Conservation (phyloP, 345 rosid genomes). For the Heritiera fomes region DNA sequence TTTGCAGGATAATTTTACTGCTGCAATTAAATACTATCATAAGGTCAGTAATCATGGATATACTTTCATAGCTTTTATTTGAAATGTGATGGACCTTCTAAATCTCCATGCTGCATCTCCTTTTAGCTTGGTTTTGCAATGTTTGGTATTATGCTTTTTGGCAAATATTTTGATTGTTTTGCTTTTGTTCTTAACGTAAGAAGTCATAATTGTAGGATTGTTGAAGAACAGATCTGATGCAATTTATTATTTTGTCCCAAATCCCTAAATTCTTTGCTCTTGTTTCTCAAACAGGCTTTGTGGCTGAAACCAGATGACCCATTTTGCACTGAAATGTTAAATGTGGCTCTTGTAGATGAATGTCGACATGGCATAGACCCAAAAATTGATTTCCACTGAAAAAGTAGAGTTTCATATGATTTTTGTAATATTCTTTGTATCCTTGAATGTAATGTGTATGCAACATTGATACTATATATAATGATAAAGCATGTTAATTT, state of each 20-base stretch:
- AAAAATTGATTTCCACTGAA: slow-evolving; percentile 48
- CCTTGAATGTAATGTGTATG: neutral
- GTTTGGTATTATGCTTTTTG: neutral
- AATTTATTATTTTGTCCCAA: neutral
- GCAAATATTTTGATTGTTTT: neutral
- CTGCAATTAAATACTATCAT: slow-evolving; percentile 84
- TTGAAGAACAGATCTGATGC: neutral
- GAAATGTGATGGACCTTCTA: neutral
- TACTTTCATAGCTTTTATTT: neutral
- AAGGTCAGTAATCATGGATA: slow-evolving; percentile 48
- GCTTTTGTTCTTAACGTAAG: neutral
- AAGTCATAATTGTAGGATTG: neutral
- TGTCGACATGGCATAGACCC: slow-evolving; percentile 59
- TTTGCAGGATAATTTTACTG: slow-evolving; percentile 73
- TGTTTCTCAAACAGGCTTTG: slow-evolving; percentile 53
- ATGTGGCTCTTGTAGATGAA: slow-evolving; percentile 71
- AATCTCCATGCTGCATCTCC: neutral
- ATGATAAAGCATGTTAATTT: neutral
- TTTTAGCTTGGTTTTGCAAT: neutral
- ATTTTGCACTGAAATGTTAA: slow-evolving; percentile 88
- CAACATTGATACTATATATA: neutral
- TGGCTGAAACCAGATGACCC: slow-evolving; percentile 84
- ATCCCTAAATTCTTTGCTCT: slow-evolving; percentile 12
- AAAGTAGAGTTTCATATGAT: neutral
- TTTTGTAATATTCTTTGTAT: neutral